Percentiles rank a stretch among this genome's conserved stretches.
phyloP scores from a whole-genome alignment of 2,329 filamentous ascomycete species.

The Pseudogymnoascus sp. region DNA sequence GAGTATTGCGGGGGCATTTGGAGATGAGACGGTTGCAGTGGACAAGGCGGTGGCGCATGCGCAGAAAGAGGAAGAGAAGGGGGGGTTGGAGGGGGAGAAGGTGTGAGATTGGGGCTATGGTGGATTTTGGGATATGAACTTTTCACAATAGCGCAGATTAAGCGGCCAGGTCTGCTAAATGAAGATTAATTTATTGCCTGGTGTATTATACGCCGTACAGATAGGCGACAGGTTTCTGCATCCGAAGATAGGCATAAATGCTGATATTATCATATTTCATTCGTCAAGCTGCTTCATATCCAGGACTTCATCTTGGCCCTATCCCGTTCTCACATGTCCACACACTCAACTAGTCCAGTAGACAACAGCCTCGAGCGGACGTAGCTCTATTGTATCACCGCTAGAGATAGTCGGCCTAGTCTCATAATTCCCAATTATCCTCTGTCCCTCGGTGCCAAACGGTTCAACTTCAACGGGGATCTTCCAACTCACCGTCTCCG shows the following conservation, averaged over 20 bases:
- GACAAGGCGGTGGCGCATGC: background rate
- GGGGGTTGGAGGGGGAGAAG: background rate
- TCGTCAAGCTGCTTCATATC: background rate
- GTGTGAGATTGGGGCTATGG: background rate
- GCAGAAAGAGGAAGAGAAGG: background rate
- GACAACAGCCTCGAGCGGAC: constrained; percentile 19
- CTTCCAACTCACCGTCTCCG: constrained; percentile 15
- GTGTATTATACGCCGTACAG: background rate
- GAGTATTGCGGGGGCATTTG: constrained; percentile 28
- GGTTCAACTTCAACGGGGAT: constrained; percentile 8
- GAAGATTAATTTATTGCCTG: background rate
- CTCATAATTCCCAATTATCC: constrained; percentile 17
- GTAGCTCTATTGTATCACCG: constrained; percentile 10
- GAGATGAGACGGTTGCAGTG: constrained; percentile 21
- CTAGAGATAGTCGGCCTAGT: background rate
- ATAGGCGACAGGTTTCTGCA: no score
- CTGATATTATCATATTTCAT: background rate
- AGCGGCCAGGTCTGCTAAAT: background rate
- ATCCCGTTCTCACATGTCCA: background rate
- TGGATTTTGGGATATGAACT: background rate
- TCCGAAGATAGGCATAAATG: background rate
- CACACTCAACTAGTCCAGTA: background rate
- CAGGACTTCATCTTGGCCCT: background rate
- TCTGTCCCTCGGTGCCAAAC: background rate
- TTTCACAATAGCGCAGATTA: background rate